Evolutionary conservation across 2,329 filamentous ascomycete species (phyloP).

Genomic region (Aspergillus novofumigatus): DNA sequence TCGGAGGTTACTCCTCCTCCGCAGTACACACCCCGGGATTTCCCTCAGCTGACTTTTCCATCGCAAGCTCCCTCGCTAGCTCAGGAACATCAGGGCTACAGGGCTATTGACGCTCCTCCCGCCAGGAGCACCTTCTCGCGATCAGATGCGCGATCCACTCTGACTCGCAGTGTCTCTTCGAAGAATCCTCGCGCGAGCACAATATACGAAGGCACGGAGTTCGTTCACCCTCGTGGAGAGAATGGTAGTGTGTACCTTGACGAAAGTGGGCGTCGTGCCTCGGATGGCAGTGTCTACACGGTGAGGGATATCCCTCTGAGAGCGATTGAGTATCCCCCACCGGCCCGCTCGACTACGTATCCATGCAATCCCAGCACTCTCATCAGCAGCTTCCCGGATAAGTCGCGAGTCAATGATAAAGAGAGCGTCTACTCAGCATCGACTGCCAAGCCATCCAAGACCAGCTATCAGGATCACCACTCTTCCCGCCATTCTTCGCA

Average conservation of each 20-base stretch:
- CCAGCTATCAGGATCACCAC: slow-evolving; percentile 22
- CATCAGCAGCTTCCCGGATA: slow-evolving; percentile 40
- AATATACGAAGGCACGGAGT: slow-evolving; percentile 39
- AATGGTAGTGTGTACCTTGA: slow-evolving; percentile 22
- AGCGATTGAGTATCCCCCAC: slow-evolving; percentile 37
- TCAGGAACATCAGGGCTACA: slow-evolving; percentile 22
- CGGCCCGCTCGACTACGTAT: slow-evolving; percentile 21
- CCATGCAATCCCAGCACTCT: slow-evolving; percentile 36
- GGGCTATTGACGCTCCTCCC: slow-evolving; percentile 32
- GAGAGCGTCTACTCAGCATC: slow-evolving; percentile 35
- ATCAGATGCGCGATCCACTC: slow-evolving; percentile 27
- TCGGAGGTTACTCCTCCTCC: slow-evolving; percentile 20
- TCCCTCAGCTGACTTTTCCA: slow-evolving; percentile 20
- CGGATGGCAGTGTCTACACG: slow-evolving; percentile 36
- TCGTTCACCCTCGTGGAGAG: slow-evolving; percentile 13
- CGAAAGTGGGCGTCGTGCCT: slow-evolving; percentile 31
- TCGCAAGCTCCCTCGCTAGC: slow-evolving; percentile 21
- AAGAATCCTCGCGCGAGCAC: slow-evolving; percentile 41
- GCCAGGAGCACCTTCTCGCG: slow-evolving; percentile 25
- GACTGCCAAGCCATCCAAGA: slow-evolving; percentile 33
- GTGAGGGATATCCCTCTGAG: slow-evolving; percentile 33
- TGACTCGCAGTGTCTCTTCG: slow-evolving; percentile 33
- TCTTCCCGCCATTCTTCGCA: slow-evolving; percentile 21
- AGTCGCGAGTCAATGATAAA: slow-evolving; percentile 24
- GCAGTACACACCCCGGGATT: slow-evolving; percentile 23